phyloP scores from a whole-genome alignment of 805 yeast genomes.

The Wickerhamiella sergipiensis region DNA sequence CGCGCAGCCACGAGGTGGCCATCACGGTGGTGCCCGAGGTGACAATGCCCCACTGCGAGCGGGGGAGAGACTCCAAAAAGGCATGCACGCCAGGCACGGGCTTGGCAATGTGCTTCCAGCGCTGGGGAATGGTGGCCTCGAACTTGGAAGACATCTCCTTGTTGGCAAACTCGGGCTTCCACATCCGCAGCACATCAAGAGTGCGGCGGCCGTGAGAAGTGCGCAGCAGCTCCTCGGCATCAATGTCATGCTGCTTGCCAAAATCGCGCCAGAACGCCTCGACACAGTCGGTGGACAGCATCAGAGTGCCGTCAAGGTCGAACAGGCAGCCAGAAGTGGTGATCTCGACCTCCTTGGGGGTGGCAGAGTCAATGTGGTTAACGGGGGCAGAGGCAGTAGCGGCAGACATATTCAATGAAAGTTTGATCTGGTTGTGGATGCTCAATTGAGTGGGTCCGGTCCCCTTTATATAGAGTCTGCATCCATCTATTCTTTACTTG shows the following conservation, averaged over 20 bases:
- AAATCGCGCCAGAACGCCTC: slow-evolving; percentile 67
- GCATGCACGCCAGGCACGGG: slow-evolving; percentile 64
- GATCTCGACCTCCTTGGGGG: slow-evolving; percentile 6
- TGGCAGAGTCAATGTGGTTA: slow-evolving; percentile 1
- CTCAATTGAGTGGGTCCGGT: not conserved
- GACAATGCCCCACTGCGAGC: slow-evolving; percentile 63
- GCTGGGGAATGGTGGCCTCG: slow-evolving; percentile 54
- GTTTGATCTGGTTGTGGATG: not conserved
- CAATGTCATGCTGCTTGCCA: slow-evolving; percentile 51
- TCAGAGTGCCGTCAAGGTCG: slow-evolving; percentile 77
- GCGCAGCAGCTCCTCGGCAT: slow-evolving; percentile 53
- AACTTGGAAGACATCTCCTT: slow-evolving; percentile 48
- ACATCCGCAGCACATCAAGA: slow-evolving; percentile 54
- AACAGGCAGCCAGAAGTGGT: slow-evolving; percentile 40
- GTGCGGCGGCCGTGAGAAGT: slow-evolving; percentile 74
- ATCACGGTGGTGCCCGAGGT: slow-evolving; percentile 65
- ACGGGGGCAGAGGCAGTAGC: not conserved
- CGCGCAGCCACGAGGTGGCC: slow-evolving; percentile 64
- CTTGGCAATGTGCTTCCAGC: slow-evolving; percentile 55
- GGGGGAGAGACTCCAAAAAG: slow-evolving; percentile 27
- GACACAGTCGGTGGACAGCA: slow-evolving; percentile 68
- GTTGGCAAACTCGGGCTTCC: slow-evolving; percentile 59
- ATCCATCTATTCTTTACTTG: not conserved
- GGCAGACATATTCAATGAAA: not conserved
- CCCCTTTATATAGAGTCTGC: not conserved